Conservation (phyloP, 768 basidiomycete genomes). For the Amanita fuliginea region DNA sequence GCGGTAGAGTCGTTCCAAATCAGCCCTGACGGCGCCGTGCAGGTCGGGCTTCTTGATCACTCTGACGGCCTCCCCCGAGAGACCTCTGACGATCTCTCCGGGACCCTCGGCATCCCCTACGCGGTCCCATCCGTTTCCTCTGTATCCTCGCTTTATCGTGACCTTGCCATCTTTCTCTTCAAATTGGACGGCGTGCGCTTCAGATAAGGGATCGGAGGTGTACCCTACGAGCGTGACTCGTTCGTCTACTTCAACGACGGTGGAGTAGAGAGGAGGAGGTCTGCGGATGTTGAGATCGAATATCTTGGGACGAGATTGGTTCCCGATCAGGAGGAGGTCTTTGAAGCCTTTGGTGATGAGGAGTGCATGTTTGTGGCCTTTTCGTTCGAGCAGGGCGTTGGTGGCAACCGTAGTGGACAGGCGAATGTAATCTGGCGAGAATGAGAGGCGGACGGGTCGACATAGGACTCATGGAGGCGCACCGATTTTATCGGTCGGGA, state of each 20-base stretch:
- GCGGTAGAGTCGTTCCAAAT: conserved; percentile 63
- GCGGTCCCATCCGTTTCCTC: conserved; percentile 72
- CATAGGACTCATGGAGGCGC: too few species aligned
- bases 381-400: conserved; percentile 90
- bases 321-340: conserved; percentile 87
- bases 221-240: conserved; percentile 92
- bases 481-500: conserved; percentile 81
- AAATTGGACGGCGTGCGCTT: conserved; percentile 68
- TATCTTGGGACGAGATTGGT: conserved; percentile 89
- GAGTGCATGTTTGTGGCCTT: conserved; percentile 85
- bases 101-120: conserved; percentile 63
- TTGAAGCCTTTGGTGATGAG: conserved; percentile 88
- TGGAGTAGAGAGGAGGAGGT: conserved; percentile 63
- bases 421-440: conserved; percentile 67
- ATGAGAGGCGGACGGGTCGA: too few species aligned
- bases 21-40: conserved; percentile 31
- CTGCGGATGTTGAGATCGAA: conserved; percentile 90
- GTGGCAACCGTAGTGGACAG: conserved; percentile 94
- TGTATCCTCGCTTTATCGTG: conserved; percentile 44
- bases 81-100: conserved; percentile 67
- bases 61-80: conserved; percentile 85
- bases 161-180: conserved; percentile 41
- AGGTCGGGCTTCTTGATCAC: conserved; percentile 68
- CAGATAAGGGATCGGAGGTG: conserved; percentile 78
- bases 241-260: conserved; percentile 74